Conservation (phyloP, 2,329 filamentous ascomycete genomes). For the Colletotrichum destructivum region DNA sequence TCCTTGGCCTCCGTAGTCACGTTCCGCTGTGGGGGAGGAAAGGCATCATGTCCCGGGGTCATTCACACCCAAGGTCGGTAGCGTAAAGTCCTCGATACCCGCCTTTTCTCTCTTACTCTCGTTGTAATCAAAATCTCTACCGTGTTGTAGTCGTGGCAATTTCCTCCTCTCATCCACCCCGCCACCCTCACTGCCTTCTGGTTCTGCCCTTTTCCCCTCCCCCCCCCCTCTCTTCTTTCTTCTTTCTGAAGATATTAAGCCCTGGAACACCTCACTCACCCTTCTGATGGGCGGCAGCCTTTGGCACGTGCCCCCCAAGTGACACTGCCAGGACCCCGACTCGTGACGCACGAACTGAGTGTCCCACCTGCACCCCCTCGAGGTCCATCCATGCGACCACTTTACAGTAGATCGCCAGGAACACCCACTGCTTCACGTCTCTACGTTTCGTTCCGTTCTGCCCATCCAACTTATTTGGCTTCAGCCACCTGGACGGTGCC, state of each 20-base stretch:
- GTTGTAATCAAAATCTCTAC: slow-evolving; percentile 35
- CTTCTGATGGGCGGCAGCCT: slow-evolving; percentile 2
- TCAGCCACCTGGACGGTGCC: background rate
- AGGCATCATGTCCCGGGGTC: slow-evolving; percentile 8
- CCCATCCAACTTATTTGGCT: no score
- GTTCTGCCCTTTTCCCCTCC: background rate
- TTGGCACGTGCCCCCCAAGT: slow-evolving; percentile 31
- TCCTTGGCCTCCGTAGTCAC: background rate
- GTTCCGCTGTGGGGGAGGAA: background rate
- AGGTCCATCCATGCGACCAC: slow-evolving; percentile 32
- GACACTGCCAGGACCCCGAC: slow-evolving; percentile 31
- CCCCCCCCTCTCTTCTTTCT: background rate
- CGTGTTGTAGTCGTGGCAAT: slow-evolving; percentile 33
- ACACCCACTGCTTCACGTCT: slow-evolving; percentile 3
- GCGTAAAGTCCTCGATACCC: slow-evolving; percentile 29
- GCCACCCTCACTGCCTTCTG: background rate
- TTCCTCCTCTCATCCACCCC: slow-evolving; percentile 18
- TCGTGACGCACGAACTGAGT: slow-evolving; percentile 37
- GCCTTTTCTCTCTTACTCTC: slow-evolving; percentile 29
- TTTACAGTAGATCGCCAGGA: slow-evolving; percentile 27
- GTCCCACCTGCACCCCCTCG: background rate
- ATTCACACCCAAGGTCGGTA: background rate
- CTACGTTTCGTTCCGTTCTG: background rate
- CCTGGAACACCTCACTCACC: slow-evolving; percentile 1
- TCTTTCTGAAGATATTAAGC: background rate